Conservation (phyloP, 805 yeast genomes). For the Limtongia smithiae region DNA sequence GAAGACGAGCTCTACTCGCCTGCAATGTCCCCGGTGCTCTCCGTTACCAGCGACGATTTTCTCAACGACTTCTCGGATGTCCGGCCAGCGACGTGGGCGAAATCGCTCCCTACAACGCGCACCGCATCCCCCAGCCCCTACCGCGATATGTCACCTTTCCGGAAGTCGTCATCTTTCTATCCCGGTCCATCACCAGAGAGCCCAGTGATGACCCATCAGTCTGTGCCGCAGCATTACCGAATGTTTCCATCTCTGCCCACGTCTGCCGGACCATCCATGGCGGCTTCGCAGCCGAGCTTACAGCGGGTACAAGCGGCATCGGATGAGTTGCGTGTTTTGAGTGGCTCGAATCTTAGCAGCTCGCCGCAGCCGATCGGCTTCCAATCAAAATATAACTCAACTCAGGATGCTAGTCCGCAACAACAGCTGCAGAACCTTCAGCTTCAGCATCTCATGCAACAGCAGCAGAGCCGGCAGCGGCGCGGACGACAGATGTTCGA, state of each 20-base stretch:
- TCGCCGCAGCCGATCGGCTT: conserved; percentile 4
- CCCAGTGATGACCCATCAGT: conserved; percentile 5
- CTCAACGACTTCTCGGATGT: conserved; percentile 17
- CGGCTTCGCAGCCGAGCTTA: not conserved
- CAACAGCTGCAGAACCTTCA: conserved; percentile 20
- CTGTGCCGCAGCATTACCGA: conserved; percentile 1
- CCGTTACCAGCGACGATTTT: conserved; percentile 24
- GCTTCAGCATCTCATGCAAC: conserved; percentile 22
- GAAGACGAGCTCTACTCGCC: conserved; percentile 53
- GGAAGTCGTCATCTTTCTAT: conserved; percentile 31
- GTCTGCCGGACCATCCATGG: not conserved
- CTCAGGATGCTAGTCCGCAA: conserved; percentile 12
- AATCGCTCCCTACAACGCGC: conserved; percentile 23
- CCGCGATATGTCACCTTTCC: conserved; percentile 28
- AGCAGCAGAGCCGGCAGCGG: conserved; percentile 11
- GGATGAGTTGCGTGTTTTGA: conserved; percentile 2
- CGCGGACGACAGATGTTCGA: not conserved
- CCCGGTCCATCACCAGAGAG: conserved; percentile 21
- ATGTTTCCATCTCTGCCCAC: conserved; percentile 15
- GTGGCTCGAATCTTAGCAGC: too few relatives aligned
- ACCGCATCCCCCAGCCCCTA: conserved; percentile 20
- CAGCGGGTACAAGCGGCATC: not conserved
- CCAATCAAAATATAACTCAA: conserved; percentile 6
- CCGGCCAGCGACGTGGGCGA: conserved; percentile 10
- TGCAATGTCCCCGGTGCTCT: conserved; percentile 26